Conservation (phyloP, 495 filamentous ascomycete genomes). For the Annulohypoxylon maeteangense region DNA sequence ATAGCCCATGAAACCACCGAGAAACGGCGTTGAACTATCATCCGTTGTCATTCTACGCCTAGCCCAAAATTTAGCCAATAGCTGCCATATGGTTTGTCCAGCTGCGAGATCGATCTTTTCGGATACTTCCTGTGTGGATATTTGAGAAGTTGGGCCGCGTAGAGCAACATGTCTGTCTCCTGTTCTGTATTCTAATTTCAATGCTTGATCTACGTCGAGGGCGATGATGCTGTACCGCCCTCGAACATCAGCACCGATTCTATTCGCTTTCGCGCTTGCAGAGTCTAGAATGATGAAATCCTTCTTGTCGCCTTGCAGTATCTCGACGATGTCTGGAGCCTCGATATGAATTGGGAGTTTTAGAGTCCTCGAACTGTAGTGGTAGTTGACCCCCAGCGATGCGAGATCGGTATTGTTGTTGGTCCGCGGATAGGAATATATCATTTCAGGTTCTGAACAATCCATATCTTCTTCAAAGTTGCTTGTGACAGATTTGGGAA, state of each 20-base stretch:
- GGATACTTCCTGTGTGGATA: conserved; percentile 16
- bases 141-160: conserved; percentile 27
- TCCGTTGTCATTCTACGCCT: conserved; percentile 52
- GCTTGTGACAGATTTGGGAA: conserved; percentile 7
- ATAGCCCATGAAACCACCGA: conserved; percentile 90
- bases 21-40: conserved; percentile 70
- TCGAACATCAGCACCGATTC: conserved; percentile 57
- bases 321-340: conserved; percentile 61
- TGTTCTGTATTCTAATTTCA: conserved; percentile 64
- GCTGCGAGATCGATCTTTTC: conserved; percentile 46
- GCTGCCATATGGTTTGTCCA: conserved; percentile 63
- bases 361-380: conserved; percentile 46
- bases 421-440: conserved; percentile 7
- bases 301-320: conserved; percentile 49
- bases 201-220: conserved; percentile 61
- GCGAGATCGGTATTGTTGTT: conserved; percentile 26
- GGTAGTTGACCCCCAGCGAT: conserved; percentile 41
- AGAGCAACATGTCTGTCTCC: conserved; percentile 53
- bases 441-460: conserved; percentile 16
- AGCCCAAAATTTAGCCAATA: conserved; percentile 67
- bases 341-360: conserved; percentile 50
- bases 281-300: conserved; percentile 68
- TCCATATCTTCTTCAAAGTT: not conserved
- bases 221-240: conserved; percentile 77
- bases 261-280: conserved; percentile 54